Evolutionary conservation across 169 alveolate genomes (phyloP), one percentile per base, ranked within the genome.

Genomic region (Toxoplasma gondii): DNA sequence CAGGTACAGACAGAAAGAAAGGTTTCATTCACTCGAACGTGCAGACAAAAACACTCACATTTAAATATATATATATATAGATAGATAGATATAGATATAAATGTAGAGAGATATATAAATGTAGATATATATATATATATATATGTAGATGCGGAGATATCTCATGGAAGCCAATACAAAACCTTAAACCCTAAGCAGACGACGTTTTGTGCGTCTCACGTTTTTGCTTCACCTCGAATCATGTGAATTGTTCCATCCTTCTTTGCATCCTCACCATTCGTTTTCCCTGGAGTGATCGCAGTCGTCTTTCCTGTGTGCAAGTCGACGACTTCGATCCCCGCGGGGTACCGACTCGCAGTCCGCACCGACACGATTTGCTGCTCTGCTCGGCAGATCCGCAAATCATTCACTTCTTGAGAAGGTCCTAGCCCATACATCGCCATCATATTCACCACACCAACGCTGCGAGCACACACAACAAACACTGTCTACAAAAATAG

Each of bases 311-410:
- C 93, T 0, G 93, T 38, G 38, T 88, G 86, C 0, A 88, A 9
- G 12, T 88, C 93, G 39, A 88, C 39, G 39, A 88, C 49, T 24
- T 88, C 93, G 39, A 88, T 2, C 43, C 93, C 93, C 7, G 93
- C 93, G 54, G 93, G 93, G 41, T 88, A 88, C 38, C 93, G 93
- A 53, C 93, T 88, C 5, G 93, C 84, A 0, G 93, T 88, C 69
- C 93, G 39, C 34, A 88, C 93, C 7, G 93, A 45, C 41, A 88
- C 39, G 39, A 88, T 38, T 31, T 69, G 93, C 83, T 67, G 93
- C 93, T 88, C 93, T 4, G 70, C n/a, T 17, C 93, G 39, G 41
- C 93, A 88, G 44, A 88, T n/a, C 22, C 93, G 93, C 58, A 88
- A 29, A 34, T 88, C 93, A 54, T 88, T 88, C 45, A 88, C 84